phyloP scores from a whole-genome alignment of 2,329 filamentous ascomycete species.

The Xylaria sp. region DNA sequence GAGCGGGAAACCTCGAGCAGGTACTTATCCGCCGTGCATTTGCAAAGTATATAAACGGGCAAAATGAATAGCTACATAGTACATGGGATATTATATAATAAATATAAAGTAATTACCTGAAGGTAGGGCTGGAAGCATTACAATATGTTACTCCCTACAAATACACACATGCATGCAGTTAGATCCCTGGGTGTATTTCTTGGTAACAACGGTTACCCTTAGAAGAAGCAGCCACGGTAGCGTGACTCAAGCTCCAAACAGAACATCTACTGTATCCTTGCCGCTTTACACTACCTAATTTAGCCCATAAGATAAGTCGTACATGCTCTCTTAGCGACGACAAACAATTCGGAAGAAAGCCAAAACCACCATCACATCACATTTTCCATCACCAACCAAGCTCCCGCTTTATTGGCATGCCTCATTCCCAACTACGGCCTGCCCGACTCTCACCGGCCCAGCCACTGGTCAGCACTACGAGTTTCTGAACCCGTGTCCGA shows the following conservation, averaged over 20 bases:
- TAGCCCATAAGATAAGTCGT: neutral
- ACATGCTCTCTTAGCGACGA: neutral
- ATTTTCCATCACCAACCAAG: constrained; percentile 18
- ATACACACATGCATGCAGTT: no score
- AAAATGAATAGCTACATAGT: neutral
- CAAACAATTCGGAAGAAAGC: neutral
- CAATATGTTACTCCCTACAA: neutral
- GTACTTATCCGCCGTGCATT: neutral
- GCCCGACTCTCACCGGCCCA: constrained; percentile 13
- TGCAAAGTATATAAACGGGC: neutral
- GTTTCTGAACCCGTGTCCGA: neutral
- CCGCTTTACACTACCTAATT: neutral
- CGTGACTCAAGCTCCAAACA: neutral
- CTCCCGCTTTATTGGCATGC: constrained; percentile 8
- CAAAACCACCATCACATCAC: neutral
- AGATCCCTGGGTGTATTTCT: no score
- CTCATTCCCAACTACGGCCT: constrained; percentile 3
- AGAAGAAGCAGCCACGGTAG: neutral
- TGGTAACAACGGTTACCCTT: neutral
- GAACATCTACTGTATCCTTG: neutral
- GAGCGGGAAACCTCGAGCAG: neutral
- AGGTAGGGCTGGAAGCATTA: neutral
- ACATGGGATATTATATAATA: no score
- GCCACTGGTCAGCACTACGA: constrained; percentile 19
- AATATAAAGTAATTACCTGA: neutral